phyloP scores from a whole-genome alignment of 768 basidiomycete genomes.

The Suillus subluteus region DNA sequence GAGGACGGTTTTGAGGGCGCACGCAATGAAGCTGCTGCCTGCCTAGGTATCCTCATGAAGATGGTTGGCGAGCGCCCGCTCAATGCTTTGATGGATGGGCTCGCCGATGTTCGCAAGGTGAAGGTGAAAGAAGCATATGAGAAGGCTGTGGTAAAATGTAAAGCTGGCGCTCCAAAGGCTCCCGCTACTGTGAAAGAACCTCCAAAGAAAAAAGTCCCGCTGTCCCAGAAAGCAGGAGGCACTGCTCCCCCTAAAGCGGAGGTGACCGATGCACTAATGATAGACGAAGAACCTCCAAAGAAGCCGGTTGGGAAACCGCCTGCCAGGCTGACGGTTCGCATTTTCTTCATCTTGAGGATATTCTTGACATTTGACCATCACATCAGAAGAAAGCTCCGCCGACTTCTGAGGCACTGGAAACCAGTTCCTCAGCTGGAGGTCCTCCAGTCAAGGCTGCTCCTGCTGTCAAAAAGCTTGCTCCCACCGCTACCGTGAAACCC shows the following conservation, averaged over 20 bases:
- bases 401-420: conserved; percentile 36
- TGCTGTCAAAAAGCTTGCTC: conserved; percentile 48
- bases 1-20: conserved; percentile 92
- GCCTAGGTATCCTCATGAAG: conserved; percentile 91
- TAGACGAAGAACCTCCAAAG: conserved; percentile 39
- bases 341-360: neutral
- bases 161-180: conserved; percentile 56
- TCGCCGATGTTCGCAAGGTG: conserved; percentile 84
- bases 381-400: conserved; percentile 58
- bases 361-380: conserved; percentile 8
- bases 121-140: conserved; percentile 96
- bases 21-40: conserved; percentile 85
- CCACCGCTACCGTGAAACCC: conserved; percentile 42
- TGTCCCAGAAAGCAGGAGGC: conserved; percentile 27
- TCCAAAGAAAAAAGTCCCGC: conserved; percentile 40
- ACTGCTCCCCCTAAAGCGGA: conserved; percentile 23
- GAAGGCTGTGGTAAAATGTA: conserved; percentile 90
- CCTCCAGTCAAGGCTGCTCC: conserved; percentile 33
- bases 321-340: conserved; percentile 46
- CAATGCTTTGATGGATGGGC: conserved; percentile 80
- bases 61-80: conserved; percentile 94
- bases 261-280: conserved; percentile 15
- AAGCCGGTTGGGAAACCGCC: conserved; percentile 56
- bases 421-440: conserved; percentile 23
- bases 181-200: conserved; percentile 36